Percentiles rank a stretch among this genome's conserved stretches.
These are phyloP conservation scores for Phytopythium oedochilum DNA, from an alignment of 352 stramenopile species.

Conservation along the genomic window DNA sequence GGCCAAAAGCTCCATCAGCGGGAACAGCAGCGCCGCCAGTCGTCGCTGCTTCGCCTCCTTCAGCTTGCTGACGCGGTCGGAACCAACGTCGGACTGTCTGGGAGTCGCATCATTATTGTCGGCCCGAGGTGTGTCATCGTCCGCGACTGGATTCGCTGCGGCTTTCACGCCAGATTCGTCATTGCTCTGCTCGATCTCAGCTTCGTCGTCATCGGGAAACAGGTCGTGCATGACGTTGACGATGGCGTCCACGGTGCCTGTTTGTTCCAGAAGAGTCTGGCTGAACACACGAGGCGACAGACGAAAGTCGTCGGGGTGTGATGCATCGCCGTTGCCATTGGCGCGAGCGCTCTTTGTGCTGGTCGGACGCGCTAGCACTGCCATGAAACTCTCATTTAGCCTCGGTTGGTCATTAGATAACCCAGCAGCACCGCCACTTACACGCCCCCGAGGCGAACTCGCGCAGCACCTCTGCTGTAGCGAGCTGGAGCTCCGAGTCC, in stretches of 20 bases:
- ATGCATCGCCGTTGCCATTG: slow-evolving; percentile 7
- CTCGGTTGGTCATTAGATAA: background rate
- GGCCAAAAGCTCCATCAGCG: slow-evolving; percentile 53
- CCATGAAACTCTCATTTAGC: background rate
- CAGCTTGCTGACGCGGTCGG: background rate
- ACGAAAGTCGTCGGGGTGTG: slow-evolving; percentile 43
- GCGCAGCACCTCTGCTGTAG: slow-evolving; percentile 42
- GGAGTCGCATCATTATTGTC: background rate
- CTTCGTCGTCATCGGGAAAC: slow-evolving; percentile 49
- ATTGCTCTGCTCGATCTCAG: slow-evolving; percentile 2
- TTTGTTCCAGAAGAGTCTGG: slow-evolving; percentile 68
- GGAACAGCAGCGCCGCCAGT: slow-evolving; percentile 39
- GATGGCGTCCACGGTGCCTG: slow-evolving; percentile 47
- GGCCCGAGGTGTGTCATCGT: background rate
- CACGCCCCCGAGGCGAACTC: slow-evolving; percentile 60
- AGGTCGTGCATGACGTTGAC: slow-evolving; percentile 61
- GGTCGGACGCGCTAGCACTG: slow-evolving; percentile 12
- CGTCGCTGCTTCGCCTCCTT: slow-evolving; percentile 6
- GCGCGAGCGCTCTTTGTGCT: slow-evolving; percentile 7
- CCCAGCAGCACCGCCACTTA: slow-evolving; percentile 15
- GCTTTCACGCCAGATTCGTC: background rate
- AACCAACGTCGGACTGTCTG: too few species aligned
- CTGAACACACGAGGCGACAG: slow-evolving; percentile 54
- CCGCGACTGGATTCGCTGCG: background rate
- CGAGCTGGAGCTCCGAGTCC: slow-evolving; percentile 56